These are phyloP conservation scores for Massariosphaeria phaeospora DNA, from an alignment of 495 filamentous ascomycete genomes.

Conservation along the genomic window DNA sequence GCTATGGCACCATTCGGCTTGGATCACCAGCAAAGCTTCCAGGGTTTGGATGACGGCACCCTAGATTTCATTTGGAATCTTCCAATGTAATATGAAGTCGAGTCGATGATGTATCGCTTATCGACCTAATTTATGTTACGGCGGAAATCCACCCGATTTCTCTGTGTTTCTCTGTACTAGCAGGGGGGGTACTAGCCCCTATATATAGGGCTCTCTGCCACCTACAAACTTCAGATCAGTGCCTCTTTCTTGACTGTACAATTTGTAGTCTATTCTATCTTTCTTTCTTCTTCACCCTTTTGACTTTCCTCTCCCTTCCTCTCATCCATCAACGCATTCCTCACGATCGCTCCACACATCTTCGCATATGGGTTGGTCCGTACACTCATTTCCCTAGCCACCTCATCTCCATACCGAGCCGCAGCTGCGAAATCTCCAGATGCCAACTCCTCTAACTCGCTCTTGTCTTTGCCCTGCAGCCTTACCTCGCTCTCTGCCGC, in stretches of 20 bases:
- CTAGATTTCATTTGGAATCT: constrained; percentile 51
- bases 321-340: constrained; percentile 79
- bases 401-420: constrained; percentile 71
- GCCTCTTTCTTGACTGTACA: too few relatives aligned
- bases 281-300: too few relatives aligned
- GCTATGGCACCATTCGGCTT: constrained; percentile 53
- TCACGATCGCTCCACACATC: constrained; percentile 81
- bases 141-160: too few relatives aligned
- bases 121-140: too few relatives aligned
- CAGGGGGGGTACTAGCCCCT: too few relatives aligned
- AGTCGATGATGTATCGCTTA: too few relatives aligned
- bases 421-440: constrained; percentile 69
- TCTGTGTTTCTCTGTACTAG: too few relatives aligned
- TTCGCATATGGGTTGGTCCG: constrained; percentile 83
- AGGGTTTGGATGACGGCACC: constrained; percentile 48
- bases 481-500: constrained; percentile 47
- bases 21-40: constrained; percentile 44
- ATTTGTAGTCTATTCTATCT: too few relatives aligned
- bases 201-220: too few relatives aligned
- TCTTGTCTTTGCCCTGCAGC: constrained; percentile 45
- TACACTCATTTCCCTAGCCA: constrained; percentile 71
- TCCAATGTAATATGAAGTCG: constrained; percentile 11
- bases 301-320: too few relatives aligned
- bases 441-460: constrained; percentile 65
- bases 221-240: too few relatives aligned